These are phyloP conservation scores for Debaryomyces psychrophilus DNA, from an alignment of 1,139 yeast genomes.

Conservation along the genomic window DNA sequence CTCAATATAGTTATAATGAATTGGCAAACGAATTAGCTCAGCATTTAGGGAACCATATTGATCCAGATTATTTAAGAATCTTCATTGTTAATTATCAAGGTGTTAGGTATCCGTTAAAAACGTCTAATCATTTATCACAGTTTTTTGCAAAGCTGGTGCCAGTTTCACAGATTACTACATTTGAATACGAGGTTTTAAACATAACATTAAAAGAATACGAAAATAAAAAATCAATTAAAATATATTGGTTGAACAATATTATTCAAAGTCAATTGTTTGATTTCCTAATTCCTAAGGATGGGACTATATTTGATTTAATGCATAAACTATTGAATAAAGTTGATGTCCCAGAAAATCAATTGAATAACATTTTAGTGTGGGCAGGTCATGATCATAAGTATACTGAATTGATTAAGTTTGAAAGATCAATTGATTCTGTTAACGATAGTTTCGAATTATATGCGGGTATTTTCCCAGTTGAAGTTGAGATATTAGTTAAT, in stretches of 20 bases:
- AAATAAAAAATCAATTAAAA: slow-evolving; percentile 63
- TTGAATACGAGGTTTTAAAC: slow-evolving; percentile 77
- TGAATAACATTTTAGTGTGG: slow-evolving; percentile 62
- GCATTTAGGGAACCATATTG: slow-evolving; percentile 47
- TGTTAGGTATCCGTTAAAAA: slow-evolving; percentile 51
- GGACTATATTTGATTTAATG: slow-evolving; percentile 59
- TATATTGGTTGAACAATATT: slow-evolving; percentile 65
- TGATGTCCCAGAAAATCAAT: slow-evolving; percentile 51
- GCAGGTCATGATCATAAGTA: slow-evolving; percentile 49
- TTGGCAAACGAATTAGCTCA: slow-evolving; percentile 63
- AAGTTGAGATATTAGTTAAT: slow-evolving; percentile 40
- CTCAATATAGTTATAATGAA: slow-evolving; percentile 58
- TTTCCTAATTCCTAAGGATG: slow-evolving; percentile 65
- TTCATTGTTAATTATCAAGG: slow-evolving; percentile 62
- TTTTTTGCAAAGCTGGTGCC: slow-evolving; percentile 53
- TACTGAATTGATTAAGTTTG: slow-evolving; percentile 40
- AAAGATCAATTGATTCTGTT: slow-evolving; percentile 38
- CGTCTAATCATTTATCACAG: slow-evolving; percentile 44
- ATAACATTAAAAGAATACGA: slow-evolving; percentile 79
- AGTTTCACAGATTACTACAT: slow-evolving; percentile 48
- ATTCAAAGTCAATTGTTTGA: slow-evolving; percentile 71
- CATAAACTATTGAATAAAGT: slow-evolving; percentile 59
- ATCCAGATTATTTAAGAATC: slow-evolving; percentile 67
- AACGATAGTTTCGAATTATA: slow-evolving; percentile 41
- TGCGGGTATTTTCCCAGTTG: slow-evolving; percentile 50